These are phyloP conservation scores for Yarrowia bubula DNA, from an alignment of 805 yeast genomes.

Conservation along the genomic window DNA sequence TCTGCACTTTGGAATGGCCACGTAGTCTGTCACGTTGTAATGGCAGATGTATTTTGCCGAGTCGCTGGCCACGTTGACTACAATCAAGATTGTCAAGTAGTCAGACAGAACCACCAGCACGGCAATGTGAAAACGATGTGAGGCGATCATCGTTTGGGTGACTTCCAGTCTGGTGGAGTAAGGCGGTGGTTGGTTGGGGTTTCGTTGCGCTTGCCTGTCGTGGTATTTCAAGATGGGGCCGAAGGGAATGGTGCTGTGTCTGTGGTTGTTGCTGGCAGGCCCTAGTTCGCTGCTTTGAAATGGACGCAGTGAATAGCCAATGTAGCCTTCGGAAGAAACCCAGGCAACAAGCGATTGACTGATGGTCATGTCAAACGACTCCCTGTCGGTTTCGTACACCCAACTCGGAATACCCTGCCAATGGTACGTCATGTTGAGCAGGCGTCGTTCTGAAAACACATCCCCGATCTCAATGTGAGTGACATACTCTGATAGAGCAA, in stretches of 20 bases:
- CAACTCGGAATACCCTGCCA: conserved; percentile 27
- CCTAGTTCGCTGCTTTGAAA: background rate
- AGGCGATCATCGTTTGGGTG: conserved; percentile 1
- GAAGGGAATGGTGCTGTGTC: background rate
- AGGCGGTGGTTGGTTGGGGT: background rate
- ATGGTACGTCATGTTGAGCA: conserved; percentile 19
- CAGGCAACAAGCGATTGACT: conserved; percentile 28
- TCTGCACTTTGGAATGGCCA: background rate
- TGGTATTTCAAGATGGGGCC: background rate
- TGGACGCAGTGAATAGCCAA: background rate
- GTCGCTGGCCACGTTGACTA: background rate
- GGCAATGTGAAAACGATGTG: background rate
- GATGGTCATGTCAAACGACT: conserved; percentile 28
- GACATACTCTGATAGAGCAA: background rate
- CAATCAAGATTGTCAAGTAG: background rate
- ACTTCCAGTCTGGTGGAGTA: background rate
- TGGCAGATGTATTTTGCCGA: conserved; percentile 1
- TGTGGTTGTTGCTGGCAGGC: background rate
- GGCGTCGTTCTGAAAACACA: conserved; percentile 1
- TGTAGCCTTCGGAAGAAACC: conserved; percentile 19
- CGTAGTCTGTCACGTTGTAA: background rate
- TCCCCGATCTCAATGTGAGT: conserved; percentile 6
- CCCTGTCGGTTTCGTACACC: conserved; percentile 25
- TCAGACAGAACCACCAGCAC: background rate
- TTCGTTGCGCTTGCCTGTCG: background rate